phyloP scores from a whole-genome alignment of 148 eudicot species.

The Camellia japonica region DNA sequence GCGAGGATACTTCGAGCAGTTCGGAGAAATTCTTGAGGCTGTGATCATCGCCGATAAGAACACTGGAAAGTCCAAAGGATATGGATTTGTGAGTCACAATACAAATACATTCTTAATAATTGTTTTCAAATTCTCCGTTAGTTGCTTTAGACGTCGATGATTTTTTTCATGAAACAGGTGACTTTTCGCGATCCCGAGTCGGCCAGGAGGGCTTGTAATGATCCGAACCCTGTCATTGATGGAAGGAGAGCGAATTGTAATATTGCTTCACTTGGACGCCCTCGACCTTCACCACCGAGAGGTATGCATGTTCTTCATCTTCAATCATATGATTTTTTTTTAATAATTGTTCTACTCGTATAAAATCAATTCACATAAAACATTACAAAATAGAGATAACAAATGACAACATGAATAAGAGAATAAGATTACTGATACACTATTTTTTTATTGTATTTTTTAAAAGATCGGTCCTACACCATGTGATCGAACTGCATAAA shows the following conservation, averaged over 20 bases:
- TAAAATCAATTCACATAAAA: background rate
- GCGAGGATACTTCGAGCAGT: conserved; percentile 72
- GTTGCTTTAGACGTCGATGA: background rate
- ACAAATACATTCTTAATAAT: background rate
- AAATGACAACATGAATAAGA: too few species aligned
- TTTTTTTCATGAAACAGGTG: conserved; percentile 38
- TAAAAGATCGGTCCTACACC: too few species aligned
- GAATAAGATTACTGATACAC: too few species aligned
- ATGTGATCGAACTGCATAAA: too few species aligned
- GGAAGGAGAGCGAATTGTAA: conserved; percentile 93
- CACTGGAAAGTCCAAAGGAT: conserved; percentile 91
- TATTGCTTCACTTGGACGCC: conserved; percentile 85
- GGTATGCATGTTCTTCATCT: conserved; percentile 22
- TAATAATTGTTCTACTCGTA: too few species aligned
- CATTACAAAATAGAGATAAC: background rate
- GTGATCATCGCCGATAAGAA: conserved; percentile 76
- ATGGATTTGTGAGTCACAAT: conserved; percentile 77
- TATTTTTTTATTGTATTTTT: too few species aligned
- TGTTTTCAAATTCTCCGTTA: background rate
- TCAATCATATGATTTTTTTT: background rate
- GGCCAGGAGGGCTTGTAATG: conserved; percentile 65
- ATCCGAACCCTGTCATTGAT: conserved; percentile 82
- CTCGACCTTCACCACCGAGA: conserved; percentile 73
- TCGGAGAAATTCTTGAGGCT: conserved; percentile 89
- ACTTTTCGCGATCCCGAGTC: conserved; percentile 78